Evolutionary conservation across 2,329 filamentous ascomycete species (phyloP).

Genomic region (Dendryphion nanum): DNA sequence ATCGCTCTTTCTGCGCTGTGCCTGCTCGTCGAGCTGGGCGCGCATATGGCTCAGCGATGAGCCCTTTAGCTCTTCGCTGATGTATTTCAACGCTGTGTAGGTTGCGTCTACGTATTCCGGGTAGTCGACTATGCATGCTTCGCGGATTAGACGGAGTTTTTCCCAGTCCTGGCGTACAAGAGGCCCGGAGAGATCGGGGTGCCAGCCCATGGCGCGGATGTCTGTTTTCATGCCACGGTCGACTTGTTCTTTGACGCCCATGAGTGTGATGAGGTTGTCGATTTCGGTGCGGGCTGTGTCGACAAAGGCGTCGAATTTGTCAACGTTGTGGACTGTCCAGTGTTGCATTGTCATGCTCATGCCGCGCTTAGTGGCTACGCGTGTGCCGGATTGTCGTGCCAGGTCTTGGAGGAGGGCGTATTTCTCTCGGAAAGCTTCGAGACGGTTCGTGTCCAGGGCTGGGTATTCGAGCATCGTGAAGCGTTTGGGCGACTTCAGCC

Average conservation of each 20-base stretch:
- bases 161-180: constrained; percentile 34
- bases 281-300: constrained; percentile 42
- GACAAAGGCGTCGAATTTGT: constrained; percentile 44
- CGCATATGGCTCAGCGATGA: constrained; percentile 18
- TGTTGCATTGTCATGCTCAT: constrained; percentile 35
- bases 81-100: constrained; percentile 44
- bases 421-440: constrained; percentile 48
- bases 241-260: constrained; percentile 45
- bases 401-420: constrained; percentile 43
- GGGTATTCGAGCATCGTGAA: constrained; percentile 38
- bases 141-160: constrained; percentile 46
- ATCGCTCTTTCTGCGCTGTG: constrained; percentile 21
- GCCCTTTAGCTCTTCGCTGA: constrained; percentile 36
- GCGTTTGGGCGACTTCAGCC: constrained; percentile 45
- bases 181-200: constrained; percentile 41
- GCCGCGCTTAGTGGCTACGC: constrained; percentile 32
- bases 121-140: constrained; percentile 43
- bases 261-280: constrained; percentile 43
- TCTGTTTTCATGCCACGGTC: constrained; percentile 46
- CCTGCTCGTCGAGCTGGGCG: constrained; percentile 11
- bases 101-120: constrained; percentile 45
- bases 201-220: constrained; percentile 49
- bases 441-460: constrained; percentile 43
- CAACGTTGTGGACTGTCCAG: constrained; percentile 44
- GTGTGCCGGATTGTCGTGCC: constrained; percentile 30